Evolutionary conservation across 371 early-diverging fungal species (phyloP).

Genomic region (Scutellospora calospora): DNA sequence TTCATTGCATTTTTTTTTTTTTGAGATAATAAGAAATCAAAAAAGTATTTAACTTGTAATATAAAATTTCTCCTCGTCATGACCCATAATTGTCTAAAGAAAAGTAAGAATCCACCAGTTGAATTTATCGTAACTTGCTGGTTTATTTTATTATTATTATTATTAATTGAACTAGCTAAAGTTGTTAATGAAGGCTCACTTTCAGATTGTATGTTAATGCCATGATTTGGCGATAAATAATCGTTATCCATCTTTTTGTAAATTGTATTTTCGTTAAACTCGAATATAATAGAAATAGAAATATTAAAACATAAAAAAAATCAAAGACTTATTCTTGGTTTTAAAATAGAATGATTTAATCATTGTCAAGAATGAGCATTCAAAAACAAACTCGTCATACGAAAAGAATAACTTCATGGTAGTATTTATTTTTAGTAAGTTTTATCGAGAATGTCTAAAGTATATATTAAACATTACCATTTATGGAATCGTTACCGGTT

Average conservation of each 20-base stretch:
- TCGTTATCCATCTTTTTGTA: neutral
- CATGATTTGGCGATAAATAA: neutral
- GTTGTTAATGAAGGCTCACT: neutral
- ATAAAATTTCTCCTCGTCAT: slow-evolving; percentile 63
- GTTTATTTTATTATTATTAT: neutral
- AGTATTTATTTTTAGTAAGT: too few relatives aligned
- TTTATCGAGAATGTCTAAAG: too few relatives aligned
- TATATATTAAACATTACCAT: too few relatives aligned
- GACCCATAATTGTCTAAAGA: slow-evolving; percentile 61
- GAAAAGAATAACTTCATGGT: too few relatives aligned
- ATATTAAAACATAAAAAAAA: too few relatives aligned
- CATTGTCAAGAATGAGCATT: too few relatives aligned
- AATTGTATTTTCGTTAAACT: too few relatives aligned
- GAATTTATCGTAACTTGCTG: neutral
- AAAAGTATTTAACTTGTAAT: slow-evolving; percentile 58
- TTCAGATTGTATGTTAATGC: neutral
- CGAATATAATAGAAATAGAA: too few relatives aligned
- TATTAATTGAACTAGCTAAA: neutral
- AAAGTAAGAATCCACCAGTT: slow-evolving; percentile 1
- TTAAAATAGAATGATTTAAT: too few relatives aligned
- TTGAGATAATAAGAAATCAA: slow-evolving; percentile 32
- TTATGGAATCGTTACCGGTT: too few relatives aligned
- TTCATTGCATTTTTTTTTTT: neutral
- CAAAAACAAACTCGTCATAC: too few relatives aligned
- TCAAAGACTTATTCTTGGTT: too few relatives aligned